Conservation (phyloP, 495 filamentous ascomycete genomes). For the Hypoxylon fuscum region DNA sequence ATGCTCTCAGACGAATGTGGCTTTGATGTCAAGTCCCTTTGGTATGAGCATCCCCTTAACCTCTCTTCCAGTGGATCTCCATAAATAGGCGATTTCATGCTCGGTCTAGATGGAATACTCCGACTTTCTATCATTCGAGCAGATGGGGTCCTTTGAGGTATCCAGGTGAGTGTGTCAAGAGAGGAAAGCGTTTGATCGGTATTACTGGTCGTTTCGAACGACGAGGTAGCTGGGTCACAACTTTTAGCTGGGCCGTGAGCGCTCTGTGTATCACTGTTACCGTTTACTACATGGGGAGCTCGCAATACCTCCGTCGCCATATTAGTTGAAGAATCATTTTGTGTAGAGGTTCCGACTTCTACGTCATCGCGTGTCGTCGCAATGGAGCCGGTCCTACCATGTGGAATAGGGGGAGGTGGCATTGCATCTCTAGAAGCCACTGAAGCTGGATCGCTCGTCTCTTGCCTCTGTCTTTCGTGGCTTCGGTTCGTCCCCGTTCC, state of each 20-base stretch:
- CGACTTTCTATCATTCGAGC: conserved; percentile 4
- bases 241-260: not conserved
- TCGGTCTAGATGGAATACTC: conserved; percentile 13
- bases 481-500: not conserved
- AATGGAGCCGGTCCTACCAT: not conserved
- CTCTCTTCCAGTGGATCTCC: conserved; percentile 21
- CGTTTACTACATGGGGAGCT: not conserved
- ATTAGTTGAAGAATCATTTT: not conserved
- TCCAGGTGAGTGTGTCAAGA: conserved; percentile 28
- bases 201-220: conserved; percentile 3
- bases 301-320: not conserved
- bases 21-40: not conserved
- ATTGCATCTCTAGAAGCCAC: conserved; percentile 38
- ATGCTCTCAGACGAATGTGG: conserved; percentile 40
- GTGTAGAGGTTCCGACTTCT: conserved; percentile 1
- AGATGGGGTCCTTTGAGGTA: conserved; percentile 32
- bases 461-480: not conserved
- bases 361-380: not conserved
- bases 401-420: conserved; percentile 42
- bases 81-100: conserved; percentile 31
- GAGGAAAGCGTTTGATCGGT: conserved; percentile 12
- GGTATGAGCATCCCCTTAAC: not conserved
- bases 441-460: conserved; percentile 12
- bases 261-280: not conserved
- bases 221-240: not conserved